These are phyloP conservation scores for Isabelozyma heimii DNA, from an alignment of 805 yeast genomes.

Conservation along the genomic window DNA sequence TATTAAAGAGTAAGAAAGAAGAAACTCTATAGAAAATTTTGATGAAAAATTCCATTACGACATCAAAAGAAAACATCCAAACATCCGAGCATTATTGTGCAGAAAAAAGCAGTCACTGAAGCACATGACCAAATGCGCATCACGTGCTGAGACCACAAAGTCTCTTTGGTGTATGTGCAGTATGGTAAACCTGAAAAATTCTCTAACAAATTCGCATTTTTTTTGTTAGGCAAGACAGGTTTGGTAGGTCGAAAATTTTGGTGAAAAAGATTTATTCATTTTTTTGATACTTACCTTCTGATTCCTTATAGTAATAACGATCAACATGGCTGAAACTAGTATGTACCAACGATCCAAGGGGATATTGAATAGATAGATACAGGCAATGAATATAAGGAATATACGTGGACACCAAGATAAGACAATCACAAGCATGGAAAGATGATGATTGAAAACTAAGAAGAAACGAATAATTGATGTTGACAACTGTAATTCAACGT, in stretches of 20 bases:
- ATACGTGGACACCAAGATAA: not conserved
- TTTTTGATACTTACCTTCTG: not conserved
- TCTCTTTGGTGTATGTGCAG: not conserved
- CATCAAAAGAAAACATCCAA: not conserved
- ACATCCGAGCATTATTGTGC: not conserved
- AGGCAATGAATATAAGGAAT: not conserved
- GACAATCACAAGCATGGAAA: not conserved
- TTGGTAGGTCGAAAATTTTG: not conserved
- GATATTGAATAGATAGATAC: conserved; percentile 1
- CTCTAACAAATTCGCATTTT: not conserved
- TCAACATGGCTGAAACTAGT: conserved; percentile 36
- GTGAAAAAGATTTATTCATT: no score
- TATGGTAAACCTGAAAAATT: not conserved
- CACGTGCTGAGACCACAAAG: not conserved
- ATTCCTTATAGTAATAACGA: not conserved
- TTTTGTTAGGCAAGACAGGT: not conserved
- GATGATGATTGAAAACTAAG: not conserved
- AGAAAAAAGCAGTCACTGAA: not conserved
- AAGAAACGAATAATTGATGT: not conserved
- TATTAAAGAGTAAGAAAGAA: conserved; percentile 1
- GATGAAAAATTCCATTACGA: not conserved
- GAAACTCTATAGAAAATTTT: conserved; percentile 22
- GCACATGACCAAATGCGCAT: not conserved
- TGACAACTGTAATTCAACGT: no score
- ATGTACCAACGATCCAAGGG: conserved; percentile 14